Evolutionary conservation across 805 yeast genomes (phyloP), one percentile per base, ranked within the genome.

Genomic region (Pichia thaimueangensis): DNA sequence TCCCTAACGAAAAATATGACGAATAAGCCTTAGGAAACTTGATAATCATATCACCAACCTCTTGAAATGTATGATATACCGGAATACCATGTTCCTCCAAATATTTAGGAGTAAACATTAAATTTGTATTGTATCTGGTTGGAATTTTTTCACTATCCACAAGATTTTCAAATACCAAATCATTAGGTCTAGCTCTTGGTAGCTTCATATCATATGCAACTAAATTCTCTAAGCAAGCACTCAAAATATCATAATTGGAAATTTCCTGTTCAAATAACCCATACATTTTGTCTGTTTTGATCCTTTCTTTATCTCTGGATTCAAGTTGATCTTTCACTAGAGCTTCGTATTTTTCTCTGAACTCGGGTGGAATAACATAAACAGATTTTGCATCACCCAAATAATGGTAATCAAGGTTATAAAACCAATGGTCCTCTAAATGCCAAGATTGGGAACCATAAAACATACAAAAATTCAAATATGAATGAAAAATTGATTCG

Each of bases 321-420:
- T 32, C 36, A 4, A 47, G 12, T 22, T 43, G 41, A 2, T 31
- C 17, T 32, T 41, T 34, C n/a, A 71, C 32, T 13, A 75, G 54
- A 2, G 45, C 39, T 52, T 82, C 86, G 53, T 73, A 80, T 43
- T 70, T 71, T 2, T 58, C 68, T 41, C 70, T 69, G 39, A 75
- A 76, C 51, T 65, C 63, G 13, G 80, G 81, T 0, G 82, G 73
- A n/a, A 82, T 68, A 42, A 79, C 70, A 47, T 76, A 80, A 85
- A 86, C 79, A 16, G 73, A 52, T 52, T 71, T 74, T 12, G 66
- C 53, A 6, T 73, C 73, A 2, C 88, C 89, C 37, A 67, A 49
- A 48, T 76, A 78, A 35, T 70, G 74, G 47, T 70, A 80, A 52
- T 76, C 78, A 23, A 71, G 61, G 10, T 65, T 54, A 34, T 77